phyloP scores from a whole-genome alignment of 2,329 filamentous ascomycete species.

The Aspergillus sp. region DNA sequence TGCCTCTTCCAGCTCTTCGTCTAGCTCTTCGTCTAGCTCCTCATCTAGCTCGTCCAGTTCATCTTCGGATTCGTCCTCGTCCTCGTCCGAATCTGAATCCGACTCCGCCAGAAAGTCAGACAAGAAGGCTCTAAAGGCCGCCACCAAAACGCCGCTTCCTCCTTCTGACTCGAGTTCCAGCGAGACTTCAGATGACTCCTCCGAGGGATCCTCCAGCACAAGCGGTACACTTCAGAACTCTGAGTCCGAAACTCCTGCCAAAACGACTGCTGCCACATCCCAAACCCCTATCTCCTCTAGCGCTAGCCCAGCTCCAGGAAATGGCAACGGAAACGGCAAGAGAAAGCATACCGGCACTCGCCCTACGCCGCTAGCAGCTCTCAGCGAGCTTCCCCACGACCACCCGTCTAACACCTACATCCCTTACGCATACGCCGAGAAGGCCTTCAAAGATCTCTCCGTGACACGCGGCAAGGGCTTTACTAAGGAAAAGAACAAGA shows the following conservation, averaged over 20 bases:
- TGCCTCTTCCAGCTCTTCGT: slow-evolving; percentile 27
- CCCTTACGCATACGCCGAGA: slow-evolving; percentile 82
- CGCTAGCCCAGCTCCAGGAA: slow-evolving; percentile 46
- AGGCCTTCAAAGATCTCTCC: slow-evolving; percentile 82
- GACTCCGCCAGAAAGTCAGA: slow-evolving; percentile 19
- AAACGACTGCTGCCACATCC: slow-evolving; percentile 2
- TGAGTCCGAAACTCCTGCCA: slow-evolving; percentile 25
- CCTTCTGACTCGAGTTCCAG: slow-evolving; percentile 32
- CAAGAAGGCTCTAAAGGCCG: slow-evolving; percentile 33
- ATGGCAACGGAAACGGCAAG: slow-evolving; percentile 27
- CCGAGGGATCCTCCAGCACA: slow-evolving; percentile 31
- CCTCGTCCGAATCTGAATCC: slow-evolving; percentile 30
- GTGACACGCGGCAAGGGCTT: slow-evolving; percentile 95
- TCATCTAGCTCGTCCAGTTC: slow-evolving; percentile 27
- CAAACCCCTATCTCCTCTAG: slow-evolving; percentile 49
- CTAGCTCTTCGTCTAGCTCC: slow-evolving; percentile 17
- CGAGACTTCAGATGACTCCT: slow-evolving; percentile 24
- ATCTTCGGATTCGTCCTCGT: slow-evolving; percentile 17
- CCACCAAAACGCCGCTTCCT: slow-evolving; percentile 38
- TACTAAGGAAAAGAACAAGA: slow-evolving; percentile 99
- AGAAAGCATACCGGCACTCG: slow-evolving; percentile 52
- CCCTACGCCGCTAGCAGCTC: slow-evolving; percentile 75
- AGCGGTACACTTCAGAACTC: slow-evolving; percentile 34
- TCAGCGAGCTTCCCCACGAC: slow-evolving; percentile 66
- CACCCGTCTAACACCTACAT: slow-evolving; percentile 79